phyloP scores from a whole-genome alignment of 805 yeast genomes.

The Cyberlindnera euphorbiiphila region DNA sequence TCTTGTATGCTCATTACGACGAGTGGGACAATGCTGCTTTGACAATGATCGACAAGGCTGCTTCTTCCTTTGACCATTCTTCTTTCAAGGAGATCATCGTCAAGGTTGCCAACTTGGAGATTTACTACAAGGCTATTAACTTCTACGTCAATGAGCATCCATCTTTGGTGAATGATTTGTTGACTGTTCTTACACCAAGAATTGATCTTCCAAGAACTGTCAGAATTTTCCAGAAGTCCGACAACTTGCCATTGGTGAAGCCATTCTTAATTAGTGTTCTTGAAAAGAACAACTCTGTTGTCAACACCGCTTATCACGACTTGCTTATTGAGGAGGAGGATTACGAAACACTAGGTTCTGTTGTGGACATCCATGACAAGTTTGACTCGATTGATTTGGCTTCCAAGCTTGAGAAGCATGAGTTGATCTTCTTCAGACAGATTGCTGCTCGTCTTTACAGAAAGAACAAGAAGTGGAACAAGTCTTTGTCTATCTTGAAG shows the following conservation, averaged over 20 bases:
- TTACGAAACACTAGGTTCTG: slow-evolving; percentile 80
- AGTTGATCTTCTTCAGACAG: slow-evolving; percentile 88
- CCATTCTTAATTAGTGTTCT: slow-evolving; percentile 91
- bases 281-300: slow-evolving; percentile 84
- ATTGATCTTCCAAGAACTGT: slow-evolving; percentile 93
- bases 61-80: slow-evolving; percentile 87
- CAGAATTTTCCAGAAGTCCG: slow-evolving; percentile 89
- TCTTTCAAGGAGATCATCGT: slow-evolving; percentile 93
- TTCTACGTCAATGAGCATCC: slow-evolving; percentile 94
- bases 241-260: slow-evolving; percentile 92
- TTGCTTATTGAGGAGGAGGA: slow-evolving; percentile 95
- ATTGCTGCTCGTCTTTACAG: slow-evolving; percentile 92
- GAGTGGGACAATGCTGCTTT: slow-evolving; percentile 99
- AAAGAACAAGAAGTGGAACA: slow-evolving; percentile 89
- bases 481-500: slow-evolving; percentile 84
- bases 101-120: slow-evolving; percentile 93
- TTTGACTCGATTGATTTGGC: slow-evolving; percentile 93
- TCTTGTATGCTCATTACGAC: slow-evolving; percentile 96
- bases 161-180: slow-evolving; percentile 78
- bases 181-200: slow-evolving; percentile 81
- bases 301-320: slow-evolving; percentile 94
- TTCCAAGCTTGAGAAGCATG: slow-evolving; percentile 87
- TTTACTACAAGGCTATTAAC: slow-evolving; percentile 94
- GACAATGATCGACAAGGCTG: slow-evolving; percentile 92
- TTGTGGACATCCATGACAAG: slow-evolving; percentile 86